These are phyloP conservation scores for Aspergillus wentii DNA, from an alignment of 495 filamentous ascomycete species.

Conservation along the genomic window DNA sequence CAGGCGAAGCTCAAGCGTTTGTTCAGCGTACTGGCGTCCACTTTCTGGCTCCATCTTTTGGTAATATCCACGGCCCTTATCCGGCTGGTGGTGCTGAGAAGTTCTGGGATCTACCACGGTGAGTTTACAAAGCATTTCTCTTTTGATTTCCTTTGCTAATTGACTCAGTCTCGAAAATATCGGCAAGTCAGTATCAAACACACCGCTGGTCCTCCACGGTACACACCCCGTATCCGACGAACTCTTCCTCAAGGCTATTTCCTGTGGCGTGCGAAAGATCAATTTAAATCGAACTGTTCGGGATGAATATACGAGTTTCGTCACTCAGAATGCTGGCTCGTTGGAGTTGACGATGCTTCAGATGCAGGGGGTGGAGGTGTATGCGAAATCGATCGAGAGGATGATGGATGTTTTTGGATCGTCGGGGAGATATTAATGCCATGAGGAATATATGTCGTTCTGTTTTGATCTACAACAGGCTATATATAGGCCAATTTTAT, in stretches of 20 bases:
- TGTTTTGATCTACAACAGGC: no score
- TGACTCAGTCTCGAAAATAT: constrained; percentile 7
- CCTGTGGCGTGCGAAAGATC: constrained; percentile 57
- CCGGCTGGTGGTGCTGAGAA: constrained; percentile 45
- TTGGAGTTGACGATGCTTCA: constrained; percentile 56
- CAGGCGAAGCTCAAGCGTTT: constrained; percentile 61
- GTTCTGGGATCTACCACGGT: constrained; percentile 56
- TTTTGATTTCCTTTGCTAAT: background rate
- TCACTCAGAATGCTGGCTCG: constrained; percentile 56
- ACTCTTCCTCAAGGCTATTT: constrained; percentile 54
- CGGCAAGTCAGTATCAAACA: constrained; percentile 23
- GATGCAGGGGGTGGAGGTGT: constrained; percentile 55
- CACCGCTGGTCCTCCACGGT: constrained; percentile 65
- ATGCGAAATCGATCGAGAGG: constrained; percentile 59
- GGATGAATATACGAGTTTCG: constrained; percentile 51
- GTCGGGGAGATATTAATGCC: constrained; percentile 36
- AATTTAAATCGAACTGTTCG: constrained; percentile 71
- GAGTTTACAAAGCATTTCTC: background rate
- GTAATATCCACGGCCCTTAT: constrained; percentile 71
- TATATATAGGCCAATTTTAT: no score
- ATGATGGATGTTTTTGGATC: constrained; percentile 62
- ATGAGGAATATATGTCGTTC: no score
- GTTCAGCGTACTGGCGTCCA: constrained; percentile 60
- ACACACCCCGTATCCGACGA: constrained; percentile 61
- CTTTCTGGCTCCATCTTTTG: constrained; percentile 68